Conservation (phyloP, 2,329 filamentous ascomycete genomes). For the Xylariaceae sp. region DNA sequence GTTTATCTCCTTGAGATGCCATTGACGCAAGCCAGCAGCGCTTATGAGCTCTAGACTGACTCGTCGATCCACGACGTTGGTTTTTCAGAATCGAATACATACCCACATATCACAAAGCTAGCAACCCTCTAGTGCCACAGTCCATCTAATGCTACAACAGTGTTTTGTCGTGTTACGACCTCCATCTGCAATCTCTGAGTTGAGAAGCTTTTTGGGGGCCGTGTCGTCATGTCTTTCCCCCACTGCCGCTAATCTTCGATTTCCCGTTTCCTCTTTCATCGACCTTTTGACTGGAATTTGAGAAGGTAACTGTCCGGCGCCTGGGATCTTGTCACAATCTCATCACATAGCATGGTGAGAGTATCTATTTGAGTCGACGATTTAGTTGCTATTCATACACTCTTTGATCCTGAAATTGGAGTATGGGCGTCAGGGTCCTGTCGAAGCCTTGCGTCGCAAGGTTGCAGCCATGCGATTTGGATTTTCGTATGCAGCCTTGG, state of each 20-base stretch:
- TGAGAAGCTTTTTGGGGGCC: too few species aligned
- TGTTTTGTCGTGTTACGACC: background rate
- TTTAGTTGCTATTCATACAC: background rate
- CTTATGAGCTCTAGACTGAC: too few species aligned
- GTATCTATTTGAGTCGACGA: background rate
- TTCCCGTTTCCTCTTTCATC: background rate
- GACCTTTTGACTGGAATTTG: background rate
- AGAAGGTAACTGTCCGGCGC: background rate
- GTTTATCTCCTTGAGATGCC: too few species aligned
- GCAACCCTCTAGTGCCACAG: too few species aligned
- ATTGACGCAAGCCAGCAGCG: too few species aligned
- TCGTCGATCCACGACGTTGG: too few species aligned
- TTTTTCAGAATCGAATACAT: too few species aligned
- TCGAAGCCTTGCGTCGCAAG: too few species aligned
- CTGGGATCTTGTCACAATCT: constrained; percentile 3
- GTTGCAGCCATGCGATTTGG: too few species aligned
- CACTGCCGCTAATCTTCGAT: background rate
- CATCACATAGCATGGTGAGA: constrained; percentile 1
- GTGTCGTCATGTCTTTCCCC: constrained; percentile 1
- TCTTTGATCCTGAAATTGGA: background rate
- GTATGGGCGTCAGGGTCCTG: too few species aligned
- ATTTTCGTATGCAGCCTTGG: too few species aligned
- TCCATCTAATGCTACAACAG: too few species aligned
- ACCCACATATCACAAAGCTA: background rate
- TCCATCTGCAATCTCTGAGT: background rate